phyloP scores from a whole-genome alignment of 352 stramenopile species.

The Blastocystis sp. region DNA sequence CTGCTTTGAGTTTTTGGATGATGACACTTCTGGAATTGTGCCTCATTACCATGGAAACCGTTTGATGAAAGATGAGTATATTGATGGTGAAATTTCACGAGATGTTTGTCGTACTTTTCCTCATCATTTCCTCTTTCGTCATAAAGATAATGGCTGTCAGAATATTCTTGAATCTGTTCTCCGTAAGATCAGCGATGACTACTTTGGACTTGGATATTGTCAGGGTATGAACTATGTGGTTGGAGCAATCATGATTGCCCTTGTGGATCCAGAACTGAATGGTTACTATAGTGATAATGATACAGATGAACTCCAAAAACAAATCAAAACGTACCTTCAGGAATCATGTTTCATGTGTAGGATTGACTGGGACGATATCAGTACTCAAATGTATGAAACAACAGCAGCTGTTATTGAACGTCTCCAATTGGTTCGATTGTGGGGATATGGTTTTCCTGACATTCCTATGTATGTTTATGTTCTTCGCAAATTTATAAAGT shows the following conservation, averaged over 20 bases:
- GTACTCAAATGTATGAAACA: slow-evolving; percentile 34
- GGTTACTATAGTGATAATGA: slow-evolving; percentile 57
- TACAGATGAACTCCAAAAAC: slow-evolving; percentile 20
- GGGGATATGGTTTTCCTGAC: slow-evolving; percentile 50
- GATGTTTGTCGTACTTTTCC: slow-evolving; percentile 54
- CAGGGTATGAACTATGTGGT: slow-evolving; percentile 57
- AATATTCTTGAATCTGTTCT: slow-evolving; percentile 46
- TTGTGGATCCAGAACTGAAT: slow-evolving; percentile 46
- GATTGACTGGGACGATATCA: slow-evolving; percentile 13
- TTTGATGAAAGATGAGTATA: slow-evolving; percentile 59
- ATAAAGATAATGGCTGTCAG: slow-evolving; percentile 39
- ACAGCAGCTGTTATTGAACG: slow-evolving; percentile 15
- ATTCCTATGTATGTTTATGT: slow-evolving; percentile 43
- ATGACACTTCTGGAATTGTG: slow-evolving; percentile 17
- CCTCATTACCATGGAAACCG: slow-evolving; percentile 37
- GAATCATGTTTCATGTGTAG: neutral
- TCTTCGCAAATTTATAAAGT: slow-evolving; percentile 40
- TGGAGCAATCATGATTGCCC: slow-evolving; percentile 16
- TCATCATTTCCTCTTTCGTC: slow-evolving; percentile 51
- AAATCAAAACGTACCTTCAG: neutral
- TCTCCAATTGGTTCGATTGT: slow-evolving; percentile 36
- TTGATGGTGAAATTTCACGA: slow-evolving; percentile 50
- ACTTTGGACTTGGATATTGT: slow-evolving; percentile 53
- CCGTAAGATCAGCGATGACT: slow-evolving; percentile 50
- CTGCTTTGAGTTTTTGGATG: slow-evolving; percentile 41